Base-by-base conservation (phyloP, 2,329 filamentous ascomycete species). In the Monosporascus sp. region DNA sequence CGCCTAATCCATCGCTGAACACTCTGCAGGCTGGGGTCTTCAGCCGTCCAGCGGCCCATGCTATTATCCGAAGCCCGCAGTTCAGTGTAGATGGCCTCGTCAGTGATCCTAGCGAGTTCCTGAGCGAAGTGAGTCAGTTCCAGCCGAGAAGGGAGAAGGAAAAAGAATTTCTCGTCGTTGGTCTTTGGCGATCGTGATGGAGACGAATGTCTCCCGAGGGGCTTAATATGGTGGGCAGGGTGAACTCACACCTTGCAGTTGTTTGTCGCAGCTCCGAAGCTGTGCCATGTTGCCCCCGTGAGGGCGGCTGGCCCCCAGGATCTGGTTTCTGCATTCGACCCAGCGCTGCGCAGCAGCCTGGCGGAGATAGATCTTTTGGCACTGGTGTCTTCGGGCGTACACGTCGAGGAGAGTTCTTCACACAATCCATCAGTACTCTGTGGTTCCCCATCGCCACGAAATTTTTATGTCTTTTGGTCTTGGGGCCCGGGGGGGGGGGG, bases 1-100 rank as follows among this genome's bases (percentile, higher is more conserved):
- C n/a, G n/a, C n/a, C n/a, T n/a, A n/a, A n/a, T n/a, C 83, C 83
- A 86, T 66, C 81, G 77, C 65, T 80, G 76, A 53, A 86, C 78
- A 48, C 76, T 72, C 51, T 78, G 73, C 51, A 85, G 70, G 59
- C 77, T 81, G 2, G 83, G 83, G 64, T 86, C 83, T 64, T 86
- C 83, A 57, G 71, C 75, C 61, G 77, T 83, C 83, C 83, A 87
- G 70, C 82, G 80, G 64, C 81, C 80, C 69, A 81, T 76, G 52
- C 68, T 64, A 26, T 77, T 69, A 63, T 86, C 83, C 22, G 77
- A 77, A 36, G 71, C 65, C 56, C 77, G 75, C 52, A 86, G 74
- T 55, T 84, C 75, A 46, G 70, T 66, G 66, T 86, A 86, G 56
- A 86, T 74, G 38, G 69, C 64, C 52, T 86, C 81, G 66, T 87